Evolutionary conservation across 805 yeast species (phyloP), one percentile per base, ranked within the genome.

Genomic region (Candida anglica): DNA sequence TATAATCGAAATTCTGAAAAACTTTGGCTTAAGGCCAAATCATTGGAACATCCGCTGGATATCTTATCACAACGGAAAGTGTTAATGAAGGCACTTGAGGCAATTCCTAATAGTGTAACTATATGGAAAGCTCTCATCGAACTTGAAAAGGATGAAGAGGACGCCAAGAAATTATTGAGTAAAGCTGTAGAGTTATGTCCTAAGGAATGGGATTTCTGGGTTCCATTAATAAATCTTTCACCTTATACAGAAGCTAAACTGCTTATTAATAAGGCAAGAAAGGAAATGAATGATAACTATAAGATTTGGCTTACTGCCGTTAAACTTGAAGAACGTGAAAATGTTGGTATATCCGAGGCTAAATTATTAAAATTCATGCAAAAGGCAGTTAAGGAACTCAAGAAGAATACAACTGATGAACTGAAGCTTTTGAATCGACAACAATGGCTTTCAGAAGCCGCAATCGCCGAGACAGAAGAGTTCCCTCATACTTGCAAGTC

Each of bases 151-250:
- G 73, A 75, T 17, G 44, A 52, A 1, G 58, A 54, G 0, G 78
- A 78, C 34, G 75, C 71, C 1, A 48, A 61, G 15, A 73, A 74
- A 40, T 68, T 88, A 37, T 55, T 86, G 3, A 40, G 50, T 1
- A 81, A 81, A 34, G 91, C 96, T 0, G 68, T 81, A 0, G 84
- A 81, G 40, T 53, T 86, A 16, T 69, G 86, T 15, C 88, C 96
- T 0, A 37, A 56, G 1, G 73, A 82, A 22, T 71, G 82, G 47
- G 73, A 71, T 1, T 61, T 89, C 28, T 85, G 95, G 94, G 50
- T 75, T 7, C 65, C 71, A 2, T 55, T 81, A 24, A 69, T 82
- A 5, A 62, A 68, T 15, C 37, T 76, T 9, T 71, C 73, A 19
- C 49, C 53, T 3, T 62, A 66, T 37, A 47, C 55, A 5, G 75